Base-by-base conservation (phyloP, 345 rosid genomes). In the Noccaea bulbosa region DNA sequence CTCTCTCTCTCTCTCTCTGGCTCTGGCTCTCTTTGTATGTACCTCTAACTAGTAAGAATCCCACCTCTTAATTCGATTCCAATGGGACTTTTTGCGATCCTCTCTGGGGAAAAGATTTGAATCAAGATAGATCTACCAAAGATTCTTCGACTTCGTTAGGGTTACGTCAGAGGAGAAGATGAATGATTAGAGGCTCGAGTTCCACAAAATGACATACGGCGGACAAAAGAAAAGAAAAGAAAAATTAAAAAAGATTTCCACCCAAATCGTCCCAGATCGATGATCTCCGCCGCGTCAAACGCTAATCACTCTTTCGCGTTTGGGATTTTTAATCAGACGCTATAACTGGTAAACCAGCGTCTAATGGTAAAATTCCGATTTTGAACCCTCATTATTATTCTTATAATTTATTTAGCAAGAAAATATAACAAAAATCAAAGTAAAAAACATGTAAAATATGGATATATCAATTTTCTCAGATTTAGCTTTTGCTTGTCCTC, bases 241-340 rank as follows among this genome's bases (percentile, higher is more conserved):
- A 30, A 38, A 1, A 35, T 27, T 27, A 33, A 43, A 40, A 49
- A 61, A 60, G 15, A 67, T 60, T 63, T 59, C 73, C 39, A 47
- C 67, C 8, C 72, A 58, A 60, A 39, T 48, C 48, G 22, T 20
- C 22, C 9, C 67, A 67, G 69, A 51, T 62, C 59, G 79, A 55
- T 54, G 79, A 55, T 54, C 74, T 69, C 62, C 16, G 60, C 70
- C 64, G 75, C 71, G 54, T 69, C 70, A 69, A 69, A 62, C 73
- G 78, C 73, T 15, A 65, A 11, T 43, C 35, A 41, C 32, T 20
- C 53, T 33, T 48, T 57, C 17, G 67, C 72, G 62, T 67, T 50
- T 66, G 7, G 2, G 0, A 5, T 11, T 43, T 40, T 20, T 4
- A 1, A 37, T 8, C 20, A 73, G 33, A 51, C 69, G 78, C 61